Conservation (phyloP, 83 land plant genomes). For the Picea abies region DNA sequence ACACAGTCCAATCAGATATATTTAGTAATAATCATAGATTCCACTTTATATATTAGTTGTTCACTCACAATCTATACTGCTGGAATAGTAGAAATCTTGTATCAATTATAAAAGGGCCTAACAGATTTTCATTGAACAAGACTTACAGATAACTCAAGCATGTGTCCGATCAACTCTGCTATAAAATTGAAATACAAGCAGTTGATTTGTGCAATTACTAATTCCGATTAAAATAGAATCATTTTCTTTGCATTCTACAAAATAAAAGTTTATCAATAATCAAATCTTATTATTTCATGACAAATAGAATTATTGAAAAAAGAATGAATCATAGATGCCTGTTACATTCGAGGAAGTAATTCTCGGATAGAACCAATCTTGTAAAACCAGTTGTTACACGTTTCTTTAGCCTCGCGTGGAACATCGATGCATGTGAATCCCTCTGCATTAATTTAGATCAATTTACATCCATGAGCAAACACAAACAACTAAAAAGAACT, state of each 20-base stretch:
- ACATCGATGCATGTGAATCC: constrained; percentile 58
- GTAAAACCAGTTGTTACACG: constrained; percentile 90
- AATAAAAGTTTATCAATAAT: not conserved
- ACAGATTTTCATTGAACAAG: not conserved
- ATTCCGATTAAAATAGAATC: not conserved
- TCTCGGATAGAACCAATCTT: constrained; percentile 83
- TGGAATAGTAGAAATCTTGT: constrained; percentile 4
- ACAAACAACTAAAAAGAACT: not conserved
- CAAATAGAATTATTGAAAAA: not conserved
- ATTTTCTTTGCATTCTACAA: not conserved
- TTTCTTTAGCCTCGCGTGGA: constrained; percentile 81
- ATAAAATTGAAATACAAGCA: no score
- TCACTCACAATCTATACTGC: no score
- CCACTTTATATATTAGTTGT: no score
- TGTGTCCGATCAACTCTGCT: not conserved
- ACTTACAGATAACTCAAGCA: not conserved
- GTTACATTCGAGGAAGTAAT: constrained; percentile 90
- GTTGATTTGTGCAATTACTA: no score
- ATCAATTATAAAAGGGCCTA: not conserved
- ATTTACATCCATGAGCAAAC: not conserved
- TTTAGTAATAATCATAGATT: no score
- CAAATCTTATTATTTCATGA: not conserved
- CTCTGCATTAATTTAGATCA: constrained; percentile 43
- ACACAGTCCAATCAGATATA: no score
- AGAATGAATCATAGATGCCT: not conserved